Percentiles rank a stretch among this genome's conserved stretches.
phyloP scores from a whole-genome alignment of 169 alveolate species.

The Besnoitia besnoiti region DNA sequence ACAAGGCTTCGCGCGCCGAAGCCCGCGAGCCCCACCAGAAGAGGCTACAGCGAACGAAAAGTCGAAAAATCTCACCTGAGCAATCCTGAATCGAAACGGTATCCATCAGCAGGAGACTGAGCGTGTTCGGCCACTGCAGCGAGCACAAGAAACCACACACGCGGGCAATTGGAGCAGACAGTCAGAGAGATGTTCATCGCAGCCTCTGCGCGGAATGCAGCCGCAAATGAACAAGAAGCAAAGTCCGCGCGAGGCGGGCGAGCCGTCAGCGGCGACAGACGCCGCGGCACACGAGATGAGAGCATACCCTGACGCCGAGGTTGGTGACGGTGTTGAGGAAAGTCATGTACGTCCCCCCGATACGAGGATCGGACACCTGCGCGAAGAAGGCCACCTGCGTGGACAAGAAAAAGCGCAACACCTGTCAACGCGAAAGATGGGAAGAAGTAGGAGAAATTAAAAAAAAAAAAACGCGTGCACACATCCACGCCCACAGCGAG shows the following conservation, averaged over 20 bases:
- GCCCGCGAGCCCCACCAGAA: too few relatives aligned
- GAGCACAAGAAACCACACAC: background rate
- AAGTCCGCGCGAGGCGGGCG: background rate
- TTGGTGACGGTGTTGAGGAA: constrained; percentile 69
- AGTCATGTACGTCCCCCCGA: constrained; percentile 73
- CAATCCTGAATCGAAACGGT: background rate
- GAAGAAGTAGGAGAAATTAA: background rate
- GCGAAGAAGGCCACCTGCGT: constrained; percentile 71
- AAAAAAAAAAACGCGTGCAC: too few relatives aligned
- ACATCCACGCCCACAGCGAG: too few relatives aligned
- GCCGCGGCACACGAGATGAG: background rate
- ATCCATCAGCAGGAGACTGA: constrained; percentile 43
- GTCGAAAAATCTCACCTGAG: too few relatives aligned
- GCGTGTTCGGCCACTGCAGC: constrained; percentile 41
- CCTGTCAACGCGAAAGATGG: background rate
- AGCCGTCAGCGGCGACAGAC: too few relatives aligned
- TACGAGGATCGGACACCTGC: constrained; percentile 51
- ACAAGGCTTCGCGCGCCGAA: too few relatives aligned
- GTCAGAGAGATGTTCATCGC: background rate
- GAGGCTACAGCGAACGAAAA: background rate
- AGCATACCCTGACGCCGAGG: constrained; percentile 55
- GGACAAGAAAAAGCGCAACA: background rate
- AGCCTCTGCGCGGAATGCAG: background rate
- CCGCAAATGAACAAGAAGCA: background rate
- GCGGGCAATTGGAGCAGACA: background rate